Conservation (phyloP, 805 yeast genomes). For the Cyberlindnera samutprakarnensis region DNA sequence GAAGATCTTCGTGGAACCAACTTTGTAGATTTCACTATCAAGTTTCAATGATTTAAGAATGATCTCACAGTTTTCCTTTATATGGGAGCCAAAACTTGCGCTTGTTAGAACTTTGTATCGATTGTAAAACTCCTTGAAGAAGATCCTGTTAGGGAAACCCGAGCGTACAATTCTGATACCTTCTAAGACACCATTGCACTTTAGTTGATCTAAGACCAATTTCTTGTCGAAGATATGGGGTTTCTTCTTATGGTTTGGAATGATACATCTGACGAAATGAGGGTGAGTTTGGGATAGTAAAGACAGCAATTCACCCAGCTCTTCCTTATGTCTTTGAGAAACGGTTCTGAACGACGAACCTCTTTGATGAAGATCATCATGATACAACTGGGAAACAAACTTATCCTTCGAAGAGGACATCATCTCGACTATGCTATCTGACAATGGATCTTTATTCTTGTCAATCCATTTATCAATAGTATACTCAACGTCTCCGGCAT, state of each 20-base stretch:
- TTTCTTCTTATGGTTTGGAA: slow-evolving; percentile 75
- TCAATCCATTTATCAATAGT: slow-evolving; percentile 88
- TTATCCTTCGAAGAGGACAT: slow-evolving; percentile 48
- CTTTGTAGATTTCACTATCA: slow-evolving; percentile 74
- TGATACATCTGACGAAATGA: slow-evolving; percentile 92
- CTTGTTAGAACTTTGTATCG: slow-evolving; percentile 59
- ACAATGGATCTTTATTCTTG: slow-evolving; percentile 90
- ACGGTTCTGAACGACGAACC: slow-evolving; percentile 60
- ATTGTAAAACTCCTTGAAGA: slow-evolving; percentile 69
- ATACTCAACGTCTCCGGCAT: slow-evolving; percentile 96
- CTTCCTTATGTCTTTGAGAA: slow-evolving; percentile 85
- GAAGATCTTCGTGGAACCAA: slow-evolving; percentile 90
- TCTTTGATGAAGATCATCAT: slow-evolving; percentile 27
- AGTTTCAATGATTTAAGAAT: slow-evolving; percentile 57
- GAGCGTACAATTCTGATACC: slow-evolving; percentile 96
- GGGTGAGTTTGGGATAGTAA: slow-evolving; percentile 82
- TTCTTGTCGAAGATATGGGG: slow-evolving; percentile 66
- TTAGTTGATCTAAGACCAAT: slow-evolving; percentile 77
- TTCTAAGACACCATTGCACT: slow-evolving; percentile 97
- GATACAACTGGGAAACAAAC: slow-evolving; percentile 52
- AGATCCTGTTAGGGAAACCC: slow-evolving; percentile 91
- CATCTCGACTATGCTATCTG: slow-evolving; percentile 60
- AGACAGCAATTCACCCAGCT: slow-evolving; percentile 59
- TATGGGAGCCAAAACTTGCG: slow-evolving; percentile 31
- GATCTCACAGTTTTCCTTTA: slow-evolving; percentile 62